Conservation (phyloP, 306 rosid species). For the Vachellia pachyceras region DNA sequence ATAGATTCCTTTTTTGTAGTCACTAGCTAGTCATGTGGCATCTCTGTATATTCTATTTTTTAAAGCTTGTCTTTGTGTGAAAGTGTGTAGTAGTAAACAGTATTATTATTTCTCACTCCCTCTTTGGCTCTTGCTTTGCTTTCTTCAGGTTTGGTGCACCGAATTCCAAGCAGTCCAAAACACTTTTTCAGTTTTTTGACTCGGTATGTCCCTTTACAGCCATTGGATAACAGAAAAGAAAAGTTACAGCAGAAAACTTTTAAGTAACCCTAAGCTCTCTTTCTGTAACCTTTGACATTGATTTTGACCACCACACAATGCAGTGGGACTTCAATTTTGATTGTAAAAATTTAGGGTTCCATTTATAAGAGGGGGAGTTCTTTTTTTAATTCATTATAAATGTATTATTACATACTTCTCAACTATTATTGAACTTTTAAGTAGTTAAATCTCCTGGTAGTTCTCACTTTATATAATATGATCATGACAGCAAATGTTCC, state of each 20-base stretch:
- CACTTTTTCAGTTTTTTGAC: slow-evolving; percentile 60
- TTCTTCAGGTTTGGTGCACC: slow-evolving; percentile 56
- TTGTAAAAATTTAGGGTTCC: slow-evolving; percentile 23
- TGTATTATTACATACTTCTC: too few relatives aligned
- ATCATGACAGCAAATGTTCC: too few relatives aligned
- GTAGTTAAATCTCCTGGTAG: too few relatives aligned
- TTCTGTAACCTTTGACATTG: slow-evolving; percentile 43
- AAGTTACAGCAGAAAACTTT: slow-evolving; percentile 31
- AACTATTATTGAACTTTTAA: too few relatives aligned
- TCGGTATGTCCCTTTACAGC: slow-evolving; percentile 47
- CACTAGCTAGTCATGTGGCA: slow-evolving; percentile 13
- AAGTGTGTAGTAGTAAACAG: slow-evolving; percentile 21
- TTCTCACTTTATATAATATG: background rate
- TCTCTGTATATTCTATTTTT: slow-evolving; percentile 25
- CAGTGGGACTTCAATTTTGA: slow-evolving; percentile 15
- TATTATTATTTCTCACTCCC: slow-evolving; percentile 19
- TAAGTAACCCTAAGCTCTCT: slow-evolving; percentile 35
- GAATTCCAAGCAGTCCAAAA: slow-evolving; percentile 62
- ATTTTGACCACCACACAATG: slow-evolving; percentile 39
- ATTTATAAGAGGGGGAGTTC: background rate
- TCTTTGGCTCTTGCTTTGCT: slow-evolving; percentile 39
- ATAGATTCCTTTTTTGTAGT: slow-evolving; percentile 28
- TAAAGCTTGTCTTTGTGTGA: slow-evolving; percentile 45
- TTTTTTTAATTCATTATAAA: too few relatives aligned
- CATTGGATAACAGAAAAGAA: slow-evolving; percentile 47